Evolutionary conservation across 768 basidiomycete genomes (phyloP).

Genomic region (Russula griseocarnosa): DNA sequence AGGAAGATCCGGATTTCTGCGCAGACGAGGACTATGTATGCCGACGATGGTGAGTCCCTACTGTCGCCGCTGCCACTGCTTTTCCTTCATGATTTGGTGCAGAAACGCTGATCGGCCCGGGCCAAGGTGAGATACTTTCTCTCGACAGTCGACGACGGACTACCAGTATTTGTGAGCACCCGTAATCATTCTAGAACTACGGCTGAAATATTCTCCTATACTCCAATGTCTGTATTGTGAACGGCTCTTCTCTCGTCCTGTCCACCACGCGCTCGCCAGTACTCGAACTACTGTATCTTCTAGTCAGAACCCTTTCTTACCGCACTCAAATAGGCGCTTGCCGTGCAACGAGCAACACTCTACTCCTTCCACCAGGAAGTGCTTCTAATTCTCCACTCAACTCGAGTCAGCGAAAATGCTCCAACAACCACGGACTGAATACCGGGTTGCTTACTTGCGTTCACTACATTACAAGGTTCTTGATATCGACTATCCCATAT

Average conservation of each 20-base stretch:
- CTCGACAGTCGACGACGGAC: too few relatives aligned
- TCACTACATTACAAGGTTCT: constrained; percentile 20
- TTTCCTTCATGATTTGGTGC: too few relatives aligned
- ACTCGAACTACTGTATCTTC: background rate
- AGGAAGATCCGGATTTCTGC: too few relatives aligned
- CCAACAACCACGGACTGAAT: constrained; percentile 68
- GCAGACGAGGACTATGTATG: too few relatives aligned
- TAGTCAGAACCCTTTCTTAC: constrained; percentile 64
- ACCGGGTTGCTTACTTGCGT: constrained; percentile 51
- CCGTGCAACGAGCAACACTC: constrained; percentile 54
- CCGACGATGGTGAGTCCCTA: too few relatives aligned
- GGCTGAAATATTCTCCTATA: background rate
- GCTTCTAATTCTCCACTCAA: constrained; percentile 49
- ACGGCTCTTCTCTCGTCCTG: background rate
- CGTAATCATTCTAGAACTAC: background rate
- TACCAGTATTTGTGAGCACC: too few relatives aligned
- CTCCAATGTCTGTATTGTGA: constrained; percentile 27
- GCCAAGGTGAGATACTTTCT: too few relatives aligned
- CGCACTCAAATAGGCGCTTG: constrained; percentile 59
- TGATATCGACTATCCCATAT: constrained; percentile 30
- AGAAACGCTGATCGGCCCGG: too few relatives aligned
- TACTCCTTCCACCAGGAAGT: constrained; percentile 47
- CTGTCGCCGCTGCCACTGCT: too few relatives aligned
- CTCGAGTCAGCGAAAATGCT: constrained; percentile 62
- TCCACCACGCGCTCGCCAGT: background rate